A percentile compares a stretch with the other conserved stretches of the same genome.
Conservation (phyloP, 2,329 filamentous ascomycete species). For the Curvularia eragrostidis region DNA sequence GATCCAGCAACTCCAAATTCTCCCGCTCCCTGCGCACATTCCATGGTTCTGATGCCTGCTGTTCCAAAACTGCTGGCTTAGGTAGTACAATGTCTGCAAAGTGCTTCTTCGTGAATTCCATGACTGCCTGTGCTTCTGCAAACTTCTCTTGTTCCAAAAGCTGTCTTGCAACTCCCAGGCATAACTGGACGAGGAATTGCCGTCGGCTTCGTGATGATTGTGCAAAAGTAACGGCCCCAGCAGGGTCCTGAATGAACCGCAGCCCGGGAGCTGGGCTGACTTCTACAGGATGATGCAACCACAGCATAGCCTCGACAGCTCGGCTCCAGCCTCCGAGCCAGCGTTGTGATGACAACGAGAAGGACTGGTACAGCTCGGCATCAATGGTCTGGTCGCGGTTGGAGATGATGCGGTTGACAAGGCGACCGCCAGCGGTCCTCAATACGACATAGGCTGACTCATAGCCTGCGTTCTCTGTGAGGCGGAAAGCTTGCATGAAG, state of each 20-base stretch:
- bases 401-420: conserved; percentile 36
- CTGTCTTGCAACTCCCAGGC: conserved; percentile 40
- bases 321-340: conserved; percentile 37
- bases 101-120: conserved; percentile 40
- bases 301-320: conserved; percentile 37
- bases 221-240: conserved; percentile 25
- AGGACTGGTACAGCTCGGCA: conserved; percentile 33
- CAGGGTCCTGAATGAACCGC: conserved; percentile 32
- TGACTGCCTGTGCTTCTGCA: conserved; percentile 37
- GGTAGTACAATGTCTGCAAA: conserved; percentile 42
- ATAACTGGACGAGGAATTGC: conserved; percentile 40
- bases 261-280: conserved; percentile 31
- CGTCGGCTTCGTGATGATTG: conserved; percentile 19
- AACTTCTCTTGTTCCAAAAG: conserved; percentile 39
- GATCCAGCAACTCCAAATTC: conserved; percentile 38
- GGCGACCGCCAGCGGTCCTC: conserved; percentile 31
- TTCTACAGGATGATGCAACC: conserved; percentile 39
- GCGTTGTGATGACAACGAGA: conserved; percentile 26
- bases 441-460: conserved; percentile 20
- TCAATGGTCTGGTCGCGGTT: conserved; percentile 14
- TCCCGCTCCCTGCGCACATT: conserved; percentile 23
- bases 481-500: conserved; percentile 35
- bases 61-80: conserved; percentile 11
- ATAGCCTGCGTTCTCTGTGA: conserved; percentile 20
- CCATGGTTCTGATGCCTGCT: conserved; percentile 1